A percentile compares a stretch with the other conserved stretches of the same genome.
Conservation (phyloP, 1,139 yeast genomes). For the Eremothecium sinecaudum region DNA sequence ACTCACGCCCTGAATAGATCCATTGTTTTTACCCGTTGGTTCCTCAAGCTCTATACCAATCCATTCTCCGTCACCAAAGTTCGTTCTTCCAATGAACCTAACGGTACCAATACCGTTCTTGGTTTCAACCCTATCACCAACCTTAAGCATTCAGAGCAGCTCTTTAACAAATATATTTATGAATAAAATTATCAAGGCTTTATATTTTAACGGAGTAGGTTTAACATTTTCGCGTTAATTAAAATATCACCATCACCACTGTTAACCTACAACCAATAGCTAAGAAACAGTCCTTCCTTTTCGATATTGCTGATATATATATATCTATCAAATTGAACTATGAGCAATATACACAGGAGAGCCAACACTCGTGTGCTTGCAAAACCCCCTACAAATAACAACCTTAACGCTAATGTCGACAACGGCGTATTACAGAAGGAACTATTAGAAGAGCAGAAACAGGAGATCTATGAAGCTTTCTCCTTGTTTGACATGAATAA, state of each 20-base stretch:
- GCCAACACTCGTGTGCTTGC: constrained; percentile 9
- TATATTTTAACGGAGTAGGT: too few relatives aligned
- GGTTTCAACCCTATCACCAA: constrained; percentile 40
- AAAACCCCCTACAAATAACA: constrained; percentile 6
- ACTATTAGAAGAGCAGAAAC: constrained; percentile 79
- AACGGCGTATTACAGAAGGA: constrained; percentile 36
- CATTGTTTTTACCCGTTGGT: constrained; percentile 70
- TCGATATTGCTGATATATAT: too few relatives aligned
- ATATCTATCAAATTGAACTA: too few relatives aligned
- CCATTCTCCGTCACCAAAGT: constrained; percentile 64
- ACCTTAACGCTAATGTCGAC: constrained; percentile 8
- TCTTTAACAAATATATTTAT: too few relatives aligned
- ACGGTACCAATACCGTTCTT: constrained; percentile 39
- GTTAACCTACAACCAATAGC: too few relatives aligned
- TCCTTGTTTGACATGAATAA: constrained; percentile 84
- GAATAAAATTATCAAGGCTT: too few relatives aligned
- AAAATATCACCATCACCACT: too few relatives aligned
- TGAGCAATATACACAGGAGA: constrained; percentile 12
- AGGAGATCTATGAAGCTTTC: constrained; percentile 90
- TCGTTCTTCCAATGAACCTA: constrained; percentile 43
- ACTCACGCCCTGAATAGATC: constrained; percentile 52
- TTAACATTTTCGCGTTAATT: too few relatives aligned
- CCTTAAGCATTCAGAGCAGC: constrained; percentile 2
- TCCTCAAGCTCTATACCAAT: constrained; percentile 63
- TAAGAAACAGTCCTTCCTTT: too few relatives aligned